These are phyloP conservation scores for Allomyces javanicus DNA, from an alignment of 192 early-diverging fungal species.

Conservation along the genomic window DNA sequence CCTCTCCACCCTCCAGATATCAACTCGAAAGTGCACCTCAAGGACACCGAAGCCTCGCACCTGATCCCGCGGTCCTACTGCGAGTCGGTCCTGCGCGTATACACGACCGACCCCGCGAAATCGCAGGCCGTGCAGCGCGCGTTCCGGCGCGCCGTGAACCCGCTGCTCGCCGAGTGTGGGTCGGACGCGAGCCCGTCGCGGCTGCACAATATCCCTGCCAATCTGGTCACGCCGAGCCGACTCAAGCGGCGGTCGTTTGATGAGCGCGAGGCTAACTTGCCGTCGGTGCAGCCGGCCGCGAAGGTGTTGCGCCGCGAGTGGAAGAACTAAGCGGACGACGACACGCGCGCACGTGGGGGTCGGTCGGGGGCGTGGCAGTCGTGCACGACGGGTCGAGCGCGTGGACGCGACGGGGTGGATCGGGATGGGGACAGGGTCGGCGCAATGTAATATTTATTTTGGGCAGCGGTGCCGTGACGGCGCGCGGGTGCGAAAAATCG, in stretches of 20 bases:
- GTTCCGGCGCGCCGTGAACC: not conserved
- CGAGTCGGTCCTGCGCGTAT: not conserved
- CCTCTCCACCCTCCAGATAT: not conserved
- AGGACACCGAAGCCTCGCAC: not conserved
- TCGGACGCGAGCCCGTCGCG: not conserved
- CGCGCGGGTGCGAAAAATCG: no score
- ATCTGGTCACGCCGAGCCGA: not conserved
- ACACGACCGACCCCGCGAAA: not conserved
- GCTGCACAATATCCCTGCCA: not conserved
- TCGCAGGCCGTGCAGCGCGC: not conserved
- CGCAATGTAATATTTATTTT: no score
- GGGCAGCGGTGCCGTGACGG: no score
- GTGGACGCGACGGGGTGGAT: no score
- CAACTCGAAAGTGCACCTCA: not conserved
- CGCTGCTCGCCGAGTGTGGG: not conserved
- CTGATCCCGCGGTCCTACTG: not conserved
- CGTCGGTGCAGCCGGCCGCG: not conserved
- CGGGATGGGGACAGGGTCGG: no score
- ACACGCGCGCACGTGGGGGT: no score
- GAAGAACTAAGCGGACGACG: not conserved
- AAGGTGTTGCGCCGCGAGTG: not conserved
- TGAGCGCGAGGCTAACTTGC: not conserved
- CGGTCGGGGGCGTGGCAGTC: no score
- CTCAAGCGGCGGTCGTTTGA: not conserved
- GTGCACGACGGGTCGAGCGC: no score